Conservation (phyloP, 257 asterid genomes). For the Marsdenia floribunda region DNA sequence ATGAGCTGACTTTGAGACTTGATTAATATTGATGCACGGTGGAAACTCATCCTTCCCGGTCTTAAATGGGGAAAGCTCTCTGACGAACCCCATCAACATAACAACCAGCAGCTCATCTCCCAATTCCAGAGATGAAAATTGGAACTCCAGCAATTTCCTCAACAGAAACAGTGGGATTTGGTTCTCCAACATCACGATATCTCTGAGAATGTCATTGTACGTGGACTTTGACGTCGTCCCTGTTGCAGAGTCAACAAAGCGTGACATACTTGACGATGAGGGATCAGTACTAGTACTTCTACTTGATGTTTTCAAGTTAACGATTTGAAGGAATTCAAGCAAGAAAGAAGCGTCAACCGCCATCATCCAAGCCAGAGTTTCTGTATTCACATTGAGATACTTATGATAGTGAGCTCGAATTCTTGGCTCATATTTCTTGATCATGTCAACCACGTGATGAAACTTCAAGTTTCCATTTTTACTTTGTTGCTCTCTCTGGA, state of each 20-base stretch:
- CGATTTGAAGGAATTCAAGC: slow-evolving; percentile 43
- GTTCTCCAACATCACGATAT: slow-evolving; percentile 56
- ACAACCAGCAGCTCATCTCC: slow-evolving; percentile 30
- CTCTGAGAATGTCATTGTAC: slow-evolving; percentile 41
- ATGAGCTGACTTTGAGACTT: slow-evolving; percentile 30
- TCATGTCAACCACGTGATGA: slow-evolving; percentile 24
- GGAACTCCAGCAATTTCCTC: slow-evolving; percentile 39
- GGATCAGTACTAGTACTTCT: too few species aligned
- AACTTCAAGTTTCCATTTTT: slow-evolving; percentile 24
- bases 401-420: slow-evolving; percentile 49
- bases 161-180: slow-evolving; percentile 55
- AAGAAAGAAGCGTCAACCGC: slow-evolving; percentile 53
- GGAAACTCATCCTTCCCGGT: slow-evolving; percentile 3
- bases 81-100: slow-evolving; percentile 31
- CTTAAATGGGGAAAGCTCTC: slow-evolving; percentile 45
- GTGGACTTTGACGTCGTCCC: slow-evolving; percentile 20
- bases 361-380: slow-evolving; percentile 64
- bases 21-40: neutral
- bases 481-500: slow-evolving; percentile 17
- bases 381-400: slow-evolving; percentile 28
- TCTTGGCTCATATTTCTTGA: slow-evolving; percentile 27
- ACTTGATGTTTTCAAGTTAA: too few species aligned
- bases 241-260: slow-evolving; percentile 31
- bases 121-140: slow-evolving; percentile 23
- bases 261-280: slow-evolving; percentile 28